A percentile compares a stretch with the other conserved stretches of the same genome.
Evolutionary conservation across 306 rosid species (phyloP).

Genomic region (Prunus kanzakura): DNA sequence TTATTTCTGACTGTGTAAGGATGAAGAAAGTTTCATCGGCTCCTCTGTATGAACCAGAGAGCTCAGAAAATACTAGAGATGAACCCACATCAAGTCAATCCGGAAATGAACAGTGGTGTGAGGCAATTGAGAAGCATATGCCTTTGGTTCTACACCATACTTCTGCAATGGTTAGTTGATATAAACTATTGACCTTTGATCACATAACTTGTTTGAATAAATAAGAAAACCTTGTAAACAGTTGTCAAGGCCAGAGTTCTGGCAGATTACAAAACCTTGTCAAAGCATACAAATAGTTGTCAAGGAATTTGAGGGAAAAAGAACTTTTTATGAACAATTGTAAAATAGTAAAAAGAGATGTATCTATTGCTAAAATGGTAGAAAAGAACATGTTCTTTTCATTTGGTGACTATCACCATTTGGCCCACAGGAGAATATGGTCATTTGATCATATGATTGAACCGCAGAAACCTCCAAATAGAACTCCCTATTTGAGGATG

Average conservation of each 20-base stretch:
- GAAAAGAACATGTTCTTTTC: not conserved
- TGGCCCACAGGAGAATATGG: not conserved
- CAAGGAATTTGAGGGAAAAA: not conserved
- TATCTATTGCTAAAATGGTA: not conserved
- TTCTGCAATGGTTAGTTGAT: slow-evolving; percentile 62
- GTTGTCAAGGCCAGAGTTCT: not conserved
- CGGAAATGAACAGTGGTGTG: slow-evolving; percentile 74
- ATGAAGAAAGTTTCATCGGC: slow-evolving; percentile 89
- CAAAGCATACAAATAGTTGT: not conserved
- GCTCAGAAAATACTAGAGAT: slow-evolving; percentile 25
- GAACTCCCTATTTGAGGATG: not conserved
- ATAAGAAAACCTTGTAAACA: not conserved
- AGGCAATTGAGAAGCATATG: slow-evolving; percentile 75
- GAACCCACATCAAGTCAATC: slow-evolving; percentile 39
- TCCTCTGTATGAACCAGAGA: slow-evolving; percentile 61
- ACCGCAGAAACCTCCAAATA: not conserved
- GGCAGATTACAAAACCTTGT: not conserved
- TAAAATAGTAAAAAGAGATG: not conserved
- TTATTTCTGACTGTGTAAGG: slow-evolving; percentile 80
- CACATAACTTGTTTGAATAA: slow-evolving; percentile 8
- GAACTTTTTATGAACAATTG: not conserved
- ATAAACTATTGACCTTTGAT: slow-evolving; percentile 1
- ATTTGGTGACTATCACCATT: not conserved
- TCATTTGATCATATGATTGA: not conserved
- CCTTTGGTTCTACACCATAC: slow-evolving; percentile 58